Base-by-base conservation (phyloP, 108 stramenopile species). In the Cyclotella atomus region DNA sequence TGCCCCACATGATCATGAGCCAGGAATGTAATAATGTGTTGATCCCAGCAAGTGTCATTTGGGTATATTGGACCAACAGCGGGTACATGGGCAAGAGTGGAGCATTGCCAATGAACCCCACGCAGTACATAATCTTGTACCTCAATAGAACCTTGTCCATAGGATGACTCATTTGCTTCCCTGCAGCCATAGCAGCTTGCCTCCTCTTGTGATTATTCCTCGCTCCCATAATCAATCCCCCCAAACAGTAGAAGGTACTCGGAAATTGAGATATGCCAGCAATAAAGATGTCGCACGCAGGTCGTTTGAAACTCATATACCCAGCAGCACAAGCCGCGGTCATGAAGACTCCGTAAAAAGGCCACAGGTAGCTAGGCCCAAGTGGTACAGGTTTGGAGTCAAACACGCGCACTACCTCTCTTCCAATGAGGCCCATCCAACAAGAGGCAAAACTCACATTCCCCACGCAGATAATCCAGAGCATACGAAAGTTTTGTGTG, bases 211-310 rank as follows among this genome's bases (percentile, higher is more conserved):
- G 3, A 49, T 49, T 15, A 49, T 49, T 49, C 47, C 47, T 49
- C 4, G 17, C 47, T n/a, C 65, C 30, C 47, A 49, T 20, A 4
- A 49, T 15, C 4, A 82, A 41, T 8, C 69, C 75, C 38, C 17
- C 29, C 23, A 79, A 20, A 52, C 77, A 73, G 55, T 93, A 96
- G 49, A 85, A 70, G 0, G 92, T 96, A 10, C 89, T 66, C 0
- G 87, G 85, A 36, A 83, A 75, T 62, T 96, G 95, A 12, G 91
- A 91, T 15, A 79, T 84, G 0, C 93, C 95, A 0, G 92, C 91
- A 62, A 96, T 82, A 69, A 96, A 96, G 45, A 93, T 96, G 63
- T 96, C 95, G 63, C 93, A 94, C 14, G 93, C 95, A 3, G 95
- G 95, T 27, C 93, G 88, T 70, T 93, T 85, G 65, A 82, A 94